Percentiles rank a stretch among this genome's conserved stretches.
Evolutionary conservation across 2,329 filamentous ascomycete species (phyloP).

Genomic region (Escovopsis sp.): DNA sequence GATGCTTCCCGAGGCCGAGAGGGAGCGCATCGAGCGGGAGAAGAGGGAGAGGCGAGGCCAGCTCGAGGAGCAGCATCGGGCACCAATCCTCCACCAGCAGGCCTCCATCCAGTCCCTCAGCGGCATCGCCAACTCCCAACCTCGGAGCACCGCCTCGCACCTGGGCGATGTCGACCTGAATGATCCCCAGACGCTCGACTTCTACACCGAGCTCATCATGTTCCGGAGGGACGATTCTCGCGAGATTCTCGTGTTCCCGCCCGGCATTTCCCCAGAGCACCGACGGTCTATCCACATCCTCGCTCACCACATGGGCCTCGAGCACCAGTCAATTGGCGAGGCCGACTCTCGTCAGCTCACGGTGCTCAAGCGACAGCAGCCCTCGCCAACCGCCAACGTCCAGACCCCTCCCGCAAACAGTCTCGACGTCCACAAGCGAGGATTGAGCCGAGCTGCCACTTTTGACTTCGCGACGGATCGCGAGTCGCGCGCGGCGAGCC

Average conservation of each 20-base stretch:
- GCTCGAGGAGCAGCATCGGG: slow-evolving; percentile 86
- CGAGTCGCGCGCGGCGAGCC: slow-evolving; percentile 48
- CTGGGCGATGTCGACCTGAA: slow-evolving; percentile 72
- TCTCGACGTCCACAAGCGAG: slow-evolving; percentile 65
- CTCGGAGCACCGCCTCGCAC: slow-evolving; percentile 25
- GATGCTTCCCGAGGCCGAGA: slow-evolving; percentile 89
- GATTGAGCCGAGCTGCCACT: slow-evolving; percentile 85
- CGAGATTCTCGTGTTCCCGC: slow-evolving; percentile 73
- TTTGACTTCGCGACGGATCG: slow-evolving; percentile 85
- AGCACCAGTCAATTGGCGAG: slow-evolving; percentile 78
- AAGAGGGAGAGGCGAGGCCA: slow-evolving; percentile 93
- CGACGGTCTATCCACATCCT: slow-evolving; percentile 86
- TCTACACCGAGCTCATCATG: slow-evolving; percentile 77
- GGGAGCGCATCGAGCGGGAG: slow-evolving; percentile 90
- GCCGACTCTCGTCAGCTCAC: slow-evolving; percentile 83
- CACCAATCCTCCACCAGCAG: slow-evolving; percentile 67
- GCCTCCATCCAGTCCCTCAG: slow-evolving; percentile 69
- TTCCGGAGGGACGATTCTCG: slow-evolving; percentile 70
- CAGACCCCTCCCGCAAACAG: slow-evolving; percentile 47
- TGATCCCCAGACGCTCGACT: slow-evolving; percentile 71
- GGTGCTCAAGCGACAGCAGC: slow-evolving; percentile 55
- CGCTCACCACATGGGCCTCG: slow-evolving; percentile 86
- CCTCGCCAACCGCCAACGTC: slow-evolving; percentile 38
- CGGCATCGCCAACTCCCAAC: slow-evolving; percentile 50
- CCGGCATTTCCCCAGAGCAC: slow-evolving; percentile 66